Percentiles rank a stretch among this genome's conserved stretches.
phyloP scores from a whole-genome alignment of 2,329 filamentous ascomycete genomes.

The Trichophyton rubrum region DNA sequence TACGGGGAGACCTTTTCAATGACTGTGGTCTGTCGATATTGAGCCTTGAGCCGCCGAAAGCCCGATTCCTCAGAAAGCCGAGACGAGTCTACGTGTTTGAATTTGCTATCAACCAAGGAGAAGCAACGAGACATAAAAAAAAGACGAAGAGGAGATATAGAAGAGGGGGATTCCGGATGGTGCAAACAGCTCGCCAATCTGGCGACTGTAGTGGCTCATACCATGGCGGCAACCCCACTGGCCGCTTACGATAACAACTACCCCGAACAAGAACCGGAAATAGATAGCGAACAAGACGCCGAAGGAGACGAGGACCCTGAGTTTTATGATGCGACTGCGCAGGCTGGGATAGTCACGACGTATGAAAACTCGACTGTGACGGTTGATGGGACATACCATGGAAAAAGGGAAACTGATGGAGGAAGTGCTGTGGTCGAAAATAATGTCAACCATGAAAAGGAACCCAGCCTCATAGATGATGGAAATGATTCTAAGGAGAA shows the following conservation, averaged over 20 bases:
- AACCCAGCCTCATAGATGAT: constrained; percentile 17
- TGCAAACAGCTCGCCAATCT: constrained; percentile 19
- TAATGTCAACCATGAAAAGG: not conserved
- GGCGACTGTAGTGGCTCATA: constrained; percentile 28
- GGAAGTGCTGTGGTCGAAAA: constrained; percentile 12
- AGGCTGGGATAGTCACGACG: constrained; percentile 19
- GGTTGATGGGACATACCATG: constrained; percentile 7
- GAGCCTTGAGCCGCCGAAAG: not conserved
- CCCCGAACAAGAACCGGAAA: constrained; percentile 22
- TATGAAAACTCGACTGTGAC: constrained; percentile 17
- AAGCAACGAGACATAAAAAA: not conserved
- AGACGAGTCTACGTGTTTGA: not conserved
- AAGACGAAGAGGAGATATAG: not conserved
- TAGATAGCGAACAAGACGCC: constrained; percentile 33
- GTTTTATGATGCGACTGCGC: not conserved
- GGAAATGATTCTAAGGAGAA: constrained; percentile 18
- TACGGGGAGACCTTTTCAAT: not conserved
- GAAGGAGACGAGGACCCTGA: constrained; percentile 21
- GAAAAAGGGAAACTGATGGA: constrained; percentile 18
- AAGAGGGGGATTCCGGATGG: constrained; percentile 10
- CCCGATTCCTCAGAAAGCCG: not conserved
- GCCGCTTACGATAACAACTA: constrained; percentile 26
- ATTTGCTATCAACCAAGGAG: not conserved
- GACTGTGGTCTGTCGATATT: not conserved
- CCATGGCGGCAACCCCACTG: constrained; percentile 32